Evolutionary conservation across 768 basidiomycete genomes (phyloP).

Genomic region (Flagelloscypha sp.): DNA sequence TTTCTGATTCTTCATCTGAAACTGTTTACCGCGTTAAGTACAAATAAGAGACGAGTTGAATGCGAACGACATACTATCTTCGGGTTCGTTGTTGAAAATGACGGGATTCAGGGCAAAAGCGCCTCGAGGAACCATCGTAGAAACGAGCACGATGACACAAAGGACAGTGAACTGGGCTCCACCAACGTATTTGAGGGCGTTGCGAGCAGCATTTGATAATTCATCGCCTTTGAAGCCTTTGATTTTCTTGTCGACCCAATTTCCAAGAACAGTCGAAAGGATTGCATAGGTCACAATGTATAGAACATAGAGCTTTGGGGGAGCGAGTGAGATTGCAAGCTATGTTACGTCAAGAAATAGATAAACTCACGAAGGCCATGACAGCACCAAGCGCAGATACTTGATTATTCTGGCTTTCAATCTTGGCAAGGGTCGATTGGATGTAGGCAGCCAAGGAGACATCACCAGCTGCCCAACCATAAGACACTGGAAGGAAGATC

Average conservation of each 20-base stretch:
- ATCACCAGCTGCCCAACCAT: constrained; percentile 29
- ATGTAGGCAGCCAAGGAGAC: constrained; percentile 28
- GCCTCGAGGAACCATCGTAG: constrained; percentile 23
- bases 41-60: no score
- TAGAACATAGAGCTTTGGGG: no score
- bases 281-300: constrained; percentile 25
- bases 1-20: no score
- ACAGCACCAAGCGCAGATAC: constrained; percentile 24
- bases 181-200: no score
- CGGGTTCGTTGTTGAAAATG: no score
- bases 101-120: constrained; percentile 26
- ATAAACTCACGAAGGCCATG: constrained; percentile 28
- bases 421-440: constrained; percentile 17
- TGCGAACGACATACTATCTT: no score
- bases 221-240: no score
- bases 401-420: constrained; percentile 6
- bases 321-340: no score
- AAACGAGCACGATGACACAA: constrained; percentile 18
- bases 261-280: constrained; percentile 20
- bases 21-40: no score
- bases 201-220: no score
- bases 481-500: constrained; percentile 24
- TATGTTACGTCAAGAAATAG: no score
- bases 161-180: constrained; percentile 23
- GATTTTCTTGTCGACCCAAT: no score